phyloP scores from a whole-genome alignment of 768 basidiomycete species.

The Kwoniella botswanensis region DNA sequence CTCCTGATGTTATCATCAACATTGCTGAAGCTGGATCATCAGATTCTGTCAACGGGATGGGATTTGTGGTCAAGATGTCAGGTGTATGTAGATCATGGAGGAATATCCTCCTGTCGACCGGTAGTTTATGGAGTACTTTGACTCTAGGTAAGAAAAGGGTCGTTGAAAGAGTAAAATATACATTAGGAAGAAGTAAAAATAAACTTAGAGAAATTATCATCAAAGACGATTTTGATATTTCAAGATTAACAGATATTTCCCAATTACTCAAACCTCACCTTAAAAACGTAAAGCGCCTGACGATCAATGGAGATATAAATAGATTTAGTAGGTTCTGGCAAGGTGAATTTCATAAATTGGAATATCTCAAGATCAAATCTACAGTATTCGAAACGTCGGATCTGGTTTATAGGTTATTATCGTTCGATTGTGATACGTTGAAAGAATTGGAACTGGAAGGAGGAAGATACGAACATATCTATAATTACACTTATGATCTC shows the following conservation, averaged over 20 bases:
- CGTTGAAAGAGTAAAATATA: slow-evolving; percentile 3
- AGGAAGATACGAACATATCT: slow-evolving; percentile 4
- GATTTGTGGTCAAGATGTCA: slow-evolving; percentile 18
- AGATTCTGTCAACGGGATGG: slow-evolving; percentile 2
- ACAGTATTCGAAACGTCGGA: slow-evolving; percentile 1
- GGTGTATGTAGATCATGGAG: slow-evolving; percentile 28
- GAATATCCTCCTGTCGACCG: slow-evolving; percentile 11
- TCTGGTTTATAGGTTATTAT: slow-evolving; percentile 14
- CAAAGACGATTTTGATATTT: slow-evolving; percentile 7
- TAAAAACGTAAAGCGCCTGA: slow-evolving; percentile 2
- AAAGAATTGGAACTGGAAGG: slow-evolving; percentile 12
- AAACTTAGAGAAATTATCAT: slow-evolving; percentile 15
- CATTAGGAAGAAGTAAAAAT: slow-evolving; percentile 7
- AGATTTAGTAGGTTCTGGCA: slow-evolving; percentile 1
- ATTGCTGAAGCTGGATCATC: slow-evolving; percentile 24
- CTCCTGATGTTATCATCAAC: slow-evolving; percentile 24
- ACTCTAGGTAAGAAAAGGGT: slow-evolving; percentile 22
- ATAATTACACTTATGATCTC: neutral
- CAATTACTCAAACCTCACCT: slow-evolving; percentile 8
- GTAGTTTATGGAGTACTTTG: slow-evolving; percentile 21
- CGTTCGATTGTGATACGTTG: neutral
- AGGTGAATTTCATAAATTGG: slow-evolving; percentile 7
- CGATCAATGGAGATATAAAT: slow-evolving; percentile 3
- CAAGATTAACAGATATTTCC: slow-evolving; percentile 1
- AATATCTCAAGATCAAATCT: slow-evolving; percentile 17